Conservation (phyloP, 768 basidiomycete genomes). For the Tricholoma sp. region DNA sequence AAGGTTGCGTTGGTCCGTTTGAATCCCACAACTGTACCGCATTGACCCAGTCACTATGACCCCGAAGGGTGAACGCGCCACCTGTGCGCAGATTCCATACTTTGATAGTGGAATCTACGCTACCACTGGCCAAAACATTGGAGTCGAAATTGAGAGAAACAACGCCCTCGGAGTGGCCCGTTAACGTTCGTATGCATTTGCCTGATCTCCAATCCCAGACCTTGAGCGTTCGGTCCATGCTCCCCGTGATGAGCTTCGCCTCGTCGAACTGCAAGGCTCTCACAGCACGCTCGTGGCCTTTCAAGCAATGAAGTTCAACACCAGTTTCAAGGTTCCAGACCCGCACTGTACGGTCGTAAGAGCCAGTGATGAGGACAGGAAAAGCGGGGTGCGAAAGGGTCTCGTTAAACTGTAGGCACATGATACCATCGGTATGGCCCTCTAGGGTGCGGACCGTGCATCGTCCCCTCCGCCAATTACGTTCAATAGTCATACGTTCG, state of each 20-base stretch:
- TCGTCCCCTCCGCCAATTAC: slow-evolving; percentile 95
- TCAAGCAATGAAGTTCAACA: slow-evolving; percentile 72
- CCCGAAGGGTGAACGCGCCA: slow-evolving; percentile 87
- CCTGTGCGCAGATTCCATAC: slow-evolving; percentile 93
- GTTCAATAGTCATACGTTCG: slow-evolving; percentile 92
- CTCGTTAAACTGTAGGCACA: slow-evolving; percentile 95
- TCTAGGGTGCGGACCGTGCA: slow-evolving; percentile 80
- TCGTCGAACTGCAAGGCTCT: slow-evolving; percentile 94
- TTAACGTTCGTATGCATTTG: slow-evolving; percentile 79
- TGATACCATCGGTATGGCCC: slow-evolving; percentile 94
- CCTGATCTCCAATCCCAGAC: slow-evolving; percentile 97
- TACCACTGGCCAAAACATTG: slow-evolving; percentile 88
- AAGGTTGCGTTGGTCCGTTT: slow-evolving; percentile 25
- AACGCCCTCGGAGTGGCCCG: slow-evolving; percentile 89
- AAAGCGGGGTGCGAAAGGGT: slow-evolving; percentile 77
- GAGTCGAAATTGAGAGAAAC: slow-evolving; percentile 89
- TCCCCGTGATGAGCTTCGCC: slow-evolving; percentile 90
- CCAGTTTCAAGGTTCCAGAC: slow-evolving; percentile 98
- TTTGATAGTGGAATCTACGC: slow-evolving; percentile 91
- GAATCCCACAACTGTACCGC: slow-evolving; percentile 91
- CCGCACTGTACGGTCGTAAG: slow-evolving; percentile 90
- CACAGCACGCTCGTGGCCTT: slow-evolving; percentile 90
- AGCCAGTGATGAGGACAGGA: slow-evolving; percentile 95
- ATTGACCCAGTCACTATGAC: slow-evolving; percentile 96
- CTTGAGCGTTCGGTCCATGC: slow-evolving; percentile 93